A percentile compares a stretch with the other conserved stretches of the same genome.
phyloP scores from a whole-genome alignment of 2,329 filamentous ascomycete genomes.

The Colletotrichum lindemuthianum region DNA sequence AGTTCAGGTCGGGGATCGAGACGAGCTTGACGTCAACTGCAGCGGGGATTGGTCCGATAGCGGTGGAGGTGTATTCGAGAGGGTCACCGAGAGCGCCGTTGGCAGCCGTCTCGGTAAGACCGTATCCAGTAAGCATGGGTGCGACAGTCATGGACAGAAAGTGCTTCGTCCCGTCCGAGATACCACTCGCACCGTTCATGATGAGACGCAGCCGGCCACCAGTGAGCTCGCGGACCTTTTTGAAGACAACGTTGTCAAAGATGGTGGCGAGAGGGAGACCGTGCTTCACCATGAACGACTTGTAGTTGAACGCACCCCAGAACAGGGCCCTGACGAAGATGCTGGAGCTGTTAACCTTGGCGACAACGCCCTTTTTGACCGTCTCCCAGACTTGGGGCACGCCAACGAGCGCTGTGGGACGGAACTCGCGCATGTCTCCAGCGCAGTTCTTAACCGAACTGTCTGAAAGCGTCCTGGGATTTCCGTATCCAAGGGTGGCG shows the following conservation, averaged over 20 bases:
- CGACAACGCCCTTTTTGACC: conserved; percentile 91
- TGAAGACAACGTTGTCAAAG: conserved; percentile 87
- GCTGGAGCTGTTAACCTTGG: conserved; percentile 78
- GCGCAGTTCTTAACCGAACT: conserved; percentile 86
- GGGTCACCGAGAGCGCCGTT: conserved; percentile 87
- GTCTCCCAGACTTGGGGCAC: conserved; percentile 98
- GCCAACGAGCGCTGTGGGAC: conserved; percentile 89
- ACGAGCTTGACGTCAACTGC: conserved; percentile 91
- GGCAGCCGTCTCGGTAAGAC: conserved; percentile 90
- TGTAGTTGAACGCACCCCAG: conserved; percentile 70
- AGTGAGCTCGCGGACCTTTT: conserved; percentile 89
- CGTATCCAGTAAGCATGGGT: conserved; percentile 95
- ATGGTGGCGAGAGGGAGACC: conserved; percentile 74
- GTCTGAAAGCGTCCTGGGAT: conserved; percentile 88
- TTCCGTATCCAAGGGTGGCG: conserved; percentile 92
- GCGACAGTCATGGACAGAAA: conserved; percentile 94
- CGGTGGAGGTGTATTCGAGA: conserved; percentile 80
- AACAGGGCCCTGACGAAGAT: conserved; percentile 82
- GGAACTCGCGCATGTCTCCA: conserved; percentile 93
- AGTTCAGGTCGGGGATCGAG: conserved; percentile 88
- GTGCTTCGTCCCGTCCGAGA: conserved; percentile 85
- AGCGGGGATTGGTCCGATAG: conserved; percentile 81
- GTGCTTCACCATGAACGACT: conserved; percentile 65
- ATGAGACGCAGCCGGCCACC: conserved; percentile 89
- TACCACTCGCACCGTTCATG: conserved; percentile 93